Base-by-base conservation (phyloP, 805 yeast genomes). In the Pichia exigua region DNA sequence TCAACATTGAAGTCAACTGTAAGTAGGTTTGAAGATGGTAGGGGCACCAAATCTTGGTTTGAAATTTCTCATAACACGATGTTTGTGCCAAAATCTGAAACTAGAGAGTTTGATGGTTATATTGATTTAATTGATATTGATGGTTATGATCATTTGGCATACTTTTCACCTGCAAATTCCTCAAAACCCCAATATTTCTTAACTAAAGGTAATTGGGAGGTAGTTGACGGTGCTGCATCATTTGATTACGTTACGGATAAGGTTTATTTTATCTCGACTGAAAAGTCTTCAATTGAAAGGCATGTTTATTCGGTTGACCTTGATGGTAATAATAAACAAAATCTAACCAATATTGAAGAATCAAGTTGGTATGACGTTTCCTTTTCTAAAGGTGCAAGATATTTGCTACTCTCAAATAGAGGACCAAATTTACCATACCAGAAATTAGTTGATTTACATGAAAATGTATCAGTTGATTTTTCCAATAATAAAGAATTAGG, bases 371-470 rank as follows among this genome's bases (percentile, higher is more conserved):
- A 74, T 64, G 65, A 77, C 8, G 87, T 79, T 2, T 78, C 89
- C 3, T 92, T 89, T 62, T 87, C 97, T 0, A 72, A 86, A 1
- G 96, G 95, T 2, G 77, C 86, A 3, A 75, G 91, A 56, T 90
- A 77, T 62, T 77, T 84, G 18, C 70, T 89, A 42, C 68, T 92
- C 46, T 75, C 75, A n/a, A 86, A 88, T 63, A 65, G 72, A 32
- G 97, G 97, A 4, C 96, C 98, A 1, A 72, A 69, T 2, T 74
- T 87, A 32, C 97, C 99, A 30, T 76, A 76, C 63, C 97, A 94
- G 68, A 76, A 76, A 59, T 74, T 94, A 57, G 59, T 89, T 44
- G 81, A 79, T 55, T 69, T 85, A 41, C 74, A 75, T 54, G 60
- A 66, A 4, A 61, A 66, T 7, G 54, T 67, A 3, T 64, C 64